A percentile compares a stretch with the other conserved stretches of the same genome.
Evolutionary conservation across 257 asterid species (phyloP).

Genomic region (Ocimum tenuiflorum): DNA sequence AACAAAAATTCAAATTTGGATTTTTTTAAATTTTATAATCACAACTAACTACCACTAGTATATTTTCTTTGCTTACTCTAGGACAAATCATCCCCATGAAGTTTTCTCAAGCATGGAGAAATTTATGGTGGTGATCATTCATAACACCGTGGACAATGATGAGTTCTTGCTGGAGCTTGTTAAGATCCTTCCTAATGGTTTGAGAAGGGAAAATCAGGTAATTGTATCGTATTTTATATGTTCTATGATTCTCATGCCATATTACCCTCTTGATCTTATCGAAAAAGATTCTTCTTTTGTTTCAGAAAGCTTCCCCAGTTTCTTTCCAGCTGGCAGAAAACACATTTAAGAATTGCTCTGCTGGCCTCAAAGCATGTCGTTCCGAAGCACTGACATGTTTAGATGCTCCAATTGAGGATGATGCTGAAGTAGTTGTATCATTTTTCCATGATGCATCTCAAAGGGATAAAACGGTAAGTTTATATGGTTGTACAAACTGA

Average conservation of each 20-base stretch:
- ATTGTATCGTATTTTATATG: no score
- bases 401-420: constrained; percentile 19
- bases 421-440: constrained; percentile 22
- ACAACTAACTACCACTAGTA: background rate
- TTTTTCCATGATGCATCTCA: constrained; percentile 10
- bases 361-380: constrained; percentile 15
- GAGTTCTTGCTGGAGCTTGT: constrained; percentile 18
- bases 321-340: constrained; percentile 24
- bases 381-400: constrained; percentile 13
- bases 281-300: background rate
- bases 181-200: constrained; percentile 16
- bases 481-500: background rate
- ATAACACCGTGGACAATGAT: constrained; percentile 7
- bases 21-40: background rate
- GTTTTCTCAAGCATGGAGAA: constrained; percentile 22
- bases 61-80: constrained; percentile 3
- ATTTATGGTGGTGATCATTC: constrained; percentile 22
- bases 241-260: background rate
- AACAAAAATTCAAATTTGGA: background rate
- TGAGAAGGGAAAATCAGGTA: constrained; percentile 27
- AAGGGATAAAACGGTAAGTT: constrained; percentile 18
- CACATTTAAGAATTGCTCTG: constrained; percentile 21
- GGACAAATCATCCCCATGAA: constrained; percentile 12
- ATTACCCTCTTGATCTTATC: background rate
- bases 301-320: constrained; percentile 22